phyloP scores from a whole-genome alignment of 306 rosid species.

The Gleditsia sinensis region DNA sequence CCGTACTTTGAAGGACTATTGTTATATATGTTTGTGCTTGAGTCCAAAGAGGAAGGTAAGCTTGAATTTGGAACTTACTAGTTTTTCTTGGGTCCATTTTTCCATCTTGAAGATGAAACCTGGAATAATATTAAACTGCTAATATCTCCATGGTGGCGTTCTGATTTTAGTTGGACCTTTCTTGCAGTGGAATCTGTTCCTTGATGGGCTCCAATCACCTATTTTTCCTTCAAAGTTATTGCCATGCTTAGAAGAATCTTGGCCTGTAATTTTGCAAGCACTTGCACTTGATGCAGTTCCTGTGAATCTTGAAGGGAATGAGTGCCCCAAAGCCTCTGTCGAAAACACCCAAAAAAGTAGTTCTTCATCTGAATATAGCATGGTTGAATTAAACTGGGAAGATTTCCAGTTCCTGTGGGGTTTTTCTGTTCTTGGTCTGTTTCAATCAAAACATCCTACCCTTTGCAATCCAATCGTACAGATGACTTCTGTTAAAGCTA shows the following conservation, averaged over 20 bases:
- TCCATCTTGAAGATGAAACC: conserved; percentile 27
- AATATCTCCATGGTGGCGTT: conserved; percentile 27
- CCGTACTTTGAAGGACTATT: conserved; percentile 75
- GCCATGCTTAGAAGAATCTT: conserved; percentile 91
- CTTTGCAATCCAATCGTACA: conserved; percentile 55
- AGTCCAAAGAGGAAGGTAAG: conserved; percentile 73
- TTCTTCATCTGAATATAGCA: conserved; percentile 66
- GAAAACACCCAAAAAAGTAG: conserved; percentile 42
- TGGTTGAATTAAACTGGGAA: conserved; percentile 76
- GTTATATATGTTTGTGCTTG: conserved; percentile 67
- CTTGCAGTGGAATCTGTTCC: conserved; percentile 85
- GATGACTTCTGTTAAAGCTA: conserved; percentile 46
- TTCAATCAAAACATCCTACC: conserved; percentile 65
- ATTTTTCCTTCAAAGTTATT: conserved; percentile 71
- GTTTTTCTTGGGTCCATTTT: conserved; percentile 17
- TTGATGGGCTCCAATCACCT: conserved; percentile 90
- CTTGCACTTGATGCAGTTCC: conserved; percentile 94
- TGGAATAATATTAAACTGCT: conserved; percentile 4
- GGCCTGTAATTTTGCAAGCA: conserved; percentile 98
- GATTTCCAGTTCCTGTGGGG: conserved; percentile 91
- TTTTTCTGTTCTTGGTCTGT: conserved; percentile 77
- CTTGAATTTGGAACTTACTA: conserved; percentile 35
- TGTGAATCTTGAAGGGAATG: conserved; percentile 54
- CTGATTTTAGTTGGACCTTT: conserved; percentile 36
- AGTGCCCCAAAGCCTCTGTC: conserved; percentile 35